These are phyloP conservation scores for Verticillium nubilum DNA, from an alignment of 2,329 filamentous ascomycete genomes.

Conservation along the genomic window DNA sequence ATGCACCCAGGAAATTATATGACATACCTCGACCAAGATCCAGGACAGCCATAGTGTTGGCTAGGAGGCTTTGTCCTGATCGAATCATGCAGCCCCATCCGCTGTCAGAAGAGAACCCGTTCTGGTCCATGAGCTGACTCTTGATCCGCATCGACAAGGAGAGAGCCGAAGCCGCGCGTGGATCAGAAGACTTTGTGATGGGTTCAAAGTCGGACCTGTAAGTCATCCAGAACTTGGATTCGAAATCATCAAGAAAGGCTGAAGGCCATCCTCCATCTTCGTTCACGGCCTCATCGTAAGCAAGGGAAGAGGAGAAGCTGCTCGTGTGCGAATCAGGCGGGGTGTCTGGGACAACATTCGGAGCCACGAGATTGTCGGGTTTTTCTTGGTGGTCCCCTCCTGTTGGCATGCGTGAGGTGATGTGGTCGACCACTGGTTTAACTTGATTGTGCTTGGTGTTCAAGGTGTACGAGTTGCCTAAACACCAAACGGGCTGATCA, in stretches of 20 bases:
- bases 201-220: constrained; percentile 82
- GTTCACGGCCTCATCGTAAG: constrained; percentile 31
- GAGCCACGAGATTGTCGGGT: constrained; percentile 10
- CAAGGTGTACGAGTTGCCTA: constrained; percentile 52
- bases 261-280: constrained; percentile 67
- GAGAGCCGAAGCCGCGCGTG: constrained; percentile 64
- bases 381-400: not conserved
- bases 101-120: constrained; percentile 85
- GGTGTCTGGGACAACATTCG: constrained; percentile 32
- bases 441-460: constrained; percentile 15
- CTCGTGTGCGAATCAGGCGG: constrained; percentile 43
- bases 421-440: constrained; percentile 7
- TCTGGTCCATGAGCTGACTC: constrained; percentile 70
- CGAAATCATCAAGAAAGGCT: constrained; percentile 85
- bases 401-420: not conserved
- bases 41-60: constrained; percentile 72
- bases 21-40: constrained; percentile 70
- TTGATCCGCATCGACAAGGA: constrained; percentile 82
- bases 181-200: constrained; percentile 74
- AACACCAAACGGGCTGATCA: constrained; percentile 76
- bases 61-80: constrained; percentile 87
- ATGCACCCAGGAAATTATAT: not conserved
- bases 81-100: constrained; percentile 99
- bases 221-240: constrained; percentile 92
- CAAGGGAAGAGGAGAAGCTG: constrained; percentile 46